Base-by-base conservation (phyloP, 495 filamentous ascomycete species). In the Sphaerosporella brunnea region DNA sequence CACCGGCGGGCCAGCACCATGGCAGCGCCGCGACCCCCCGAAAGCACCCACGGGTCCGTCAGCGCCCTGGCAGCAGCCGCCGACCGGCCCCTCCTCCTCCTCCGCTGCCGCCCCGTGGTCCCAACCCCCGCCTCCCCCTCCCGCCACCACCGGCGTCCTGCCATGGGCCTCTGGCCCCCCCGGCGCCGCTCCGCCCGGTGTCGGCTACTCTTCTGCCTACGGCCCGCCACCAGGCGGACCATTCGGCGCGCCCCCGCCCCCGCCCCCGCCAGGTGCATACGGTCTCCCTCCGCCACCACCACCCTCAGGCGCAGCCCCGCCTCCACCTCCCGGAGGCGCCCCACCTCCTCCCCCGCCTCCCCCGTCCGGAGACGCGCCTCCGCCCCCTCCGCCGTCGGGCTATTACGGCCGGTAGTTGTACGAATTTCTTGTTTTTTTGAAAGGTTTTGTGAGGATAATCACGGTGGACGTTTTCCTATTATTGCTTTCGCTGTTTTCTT, bases 1-100 rank as follows among this genome's bases (percentile, higher is more conserved):
- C 23, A 80, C 86, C 32, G 85, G 87, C 45, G 85, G 78, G 45
- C 74, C 85, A 51, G 88, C 90, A 56, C 90, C 90, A 15, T 84
- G 80, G 80, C 60, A 58, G 39, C 55, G 62, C 38, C 58, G 59
- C 36, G 49, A 53, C 20, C 58, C 58, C 2, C 26, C 51, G 3
- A 53, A 61, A 20, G 40, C 46, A 16, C 51, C 51, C 40, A 54
- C 53, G 32, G 54, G 49, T 32, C 50, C 52, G 41, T 43, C 51
- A 9, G 44, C 46, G 23, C 58, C 58, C 25, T 76, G 73, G 72
- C 69, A 73, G 51, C 69, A 72, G 51, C 57, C 62, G 13, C 53
- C 57, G 2, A 50, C 55, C 34, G 55, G 55, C 23, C 55, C 55
- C 18, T 53, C 55, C 21, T 28, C 47, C 23, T 40, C 51, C 16